These are phyloP conservation scores for Metschnikowia borealis DNA, from an alignment of 805 yeast species.

Conservation along the genomic window DNA sequence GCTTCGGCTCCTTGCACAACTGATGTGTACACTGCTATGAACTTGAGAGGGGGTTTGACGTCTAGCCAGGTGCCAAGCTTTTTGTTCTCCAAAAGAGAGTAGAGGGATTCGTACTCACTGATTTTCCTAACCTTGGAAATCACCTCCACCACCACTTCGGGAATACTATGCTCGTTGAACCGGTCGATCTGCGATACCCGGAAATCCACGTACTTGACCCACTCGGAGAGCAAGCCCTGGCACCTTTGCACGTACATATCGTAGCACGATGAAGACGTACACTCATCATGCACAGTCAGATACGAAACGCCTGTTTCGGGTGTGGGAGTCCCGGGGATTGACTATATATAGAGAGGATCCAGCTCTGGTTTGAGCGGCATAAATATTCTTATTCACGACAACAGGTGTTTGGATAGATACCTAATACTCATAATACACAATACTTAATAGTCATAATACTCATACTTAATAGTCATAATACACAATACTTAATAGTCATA, in stretches of 20 bases:
- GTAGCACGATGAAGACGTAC: too few relatives aligned
- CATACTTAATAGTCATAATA: too few relatives aligned
- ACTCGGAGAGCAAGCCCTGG: constrained; percentile 48
- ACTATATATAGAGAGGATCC: too few relatives aligned
- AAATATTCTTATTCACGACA: too few relatives aligned
- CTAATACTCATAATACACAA: too few relatives aligned
- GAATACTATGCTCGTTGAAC: constrained; percentile 66
- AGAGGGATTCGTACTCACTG: constrained; percentile 56
- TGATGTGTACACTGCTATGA: constrained; percentile 44
- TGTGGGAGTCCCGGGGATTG: too few relatives aligned
- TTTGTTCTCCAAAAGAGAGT: constrained; percentile 45
- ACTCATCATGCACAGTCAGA: too few relatives aligned
- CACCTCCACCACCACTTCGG: constrained; percentile 68
- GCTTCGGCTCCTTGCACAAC: constrained; percentile 39
- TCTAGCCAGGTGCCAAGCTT: constrained; percentile 68
- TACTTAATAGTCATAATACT: too few relatives aligned
- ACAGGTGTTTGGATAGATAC: too few relatives aligned
- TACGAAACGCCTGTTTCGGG: too few relatives aligned
- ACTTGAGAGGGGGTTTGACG: constrained; percentile 51
- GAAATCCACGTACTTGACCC: constrained; percentile 52
- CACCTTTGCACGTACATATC: constrained; percentile 19
- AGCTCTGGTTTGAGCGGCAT: too few relatives aligned
- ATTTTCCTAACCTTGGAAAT: constrained; percentile 64
- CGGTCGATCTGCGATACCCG: constrained; percentile 46
- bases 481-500: too few relatives aligned